Conservation (phyloP, 768 basidiomycete species). For the Lactarius pseudohatsudake region DNA sequence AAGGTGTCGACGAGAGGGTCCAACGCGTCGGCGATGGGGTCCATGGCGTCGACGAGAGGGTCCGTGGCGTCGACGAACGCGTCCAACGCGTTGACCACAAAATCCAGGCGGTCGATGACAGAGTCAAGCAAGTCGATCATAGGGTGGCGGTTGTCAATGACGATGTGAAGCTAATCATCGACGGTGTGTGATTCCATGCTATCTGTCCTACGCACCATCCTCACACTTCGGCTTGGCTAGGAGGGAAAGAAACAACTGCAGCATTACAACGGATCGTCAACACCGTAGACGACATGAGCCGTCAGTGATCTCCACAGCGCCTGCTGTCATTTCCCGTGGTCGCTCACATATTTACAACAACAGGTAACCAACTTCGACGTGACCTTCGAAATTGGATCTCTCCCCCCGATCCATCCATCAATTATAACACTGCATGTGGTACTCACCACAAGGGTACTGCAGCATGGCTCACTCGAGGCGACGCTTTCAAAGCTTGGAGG, state of each 20-base stretch:
- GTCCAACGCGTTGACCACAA: neutral
- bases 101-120: neutral
- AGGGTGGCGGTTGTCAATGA: neutral
- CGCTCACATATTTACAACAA: neutral
- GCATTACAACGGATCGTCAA: neutral
- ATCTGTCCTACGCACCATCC: neutral
- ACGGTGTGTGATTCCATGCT: neutral
- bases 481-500: neutral
- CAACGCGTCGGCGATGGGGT: neutral
- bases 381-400: slow-evolving; percentile 1
- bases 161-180: neutral
- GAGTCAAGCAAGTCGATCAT: too few species aligned
- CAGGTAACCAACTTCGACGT: neutral
- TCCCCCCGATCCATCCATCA: slow-evolving; percentile 6
- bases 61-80: too few species aligned
- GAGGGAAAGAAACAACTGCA: neutral
- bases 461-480: neutral
- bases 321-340: neutral
- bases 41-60: neutral
- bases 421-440: neutral
- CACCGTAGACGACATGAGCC: neutral
- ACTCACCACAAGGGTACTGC: neutral
- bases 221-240: neutral
- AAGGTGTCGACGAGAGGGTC: neutral
- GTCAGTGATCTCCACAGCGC: neutral